These are phyloP conservation scores for Diplodia mutila DNA, from an alignment of 2,329 filamentous ascomycete genomes.

Conservation along the genomic window DNA sequence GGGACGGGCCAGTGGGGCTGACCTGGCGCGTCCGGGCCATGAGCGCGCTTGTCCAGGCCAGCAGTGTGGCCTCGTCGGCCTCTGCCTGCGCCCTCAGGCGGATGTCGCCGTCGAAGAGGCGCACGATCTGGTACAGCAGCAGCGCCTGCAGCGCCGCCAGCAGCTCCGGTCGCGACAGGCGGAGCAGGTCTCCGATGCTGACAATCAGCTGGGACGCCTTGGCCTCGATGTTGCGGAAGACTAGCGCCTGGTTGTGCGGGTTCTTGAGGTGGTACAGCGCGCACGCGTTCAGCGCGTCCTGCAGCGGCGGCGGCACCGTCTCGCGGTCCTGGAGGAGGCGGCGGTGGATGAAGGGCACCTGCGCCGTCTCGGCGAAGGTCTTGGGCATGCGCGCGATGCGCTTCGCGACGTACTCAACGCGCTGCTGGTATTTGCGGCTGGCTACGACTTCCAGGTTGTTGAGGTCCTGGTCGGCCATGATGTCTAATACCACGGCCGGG, in stretches of 20 bases:
- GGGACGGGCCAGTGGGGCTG: neutral
- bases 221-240: slow-evolving; percentile 27
- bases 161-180: slow-evolving; percentile 24
- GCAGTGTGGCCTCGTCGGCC: slow-evolving; percentile 29
- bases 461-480: neutral
- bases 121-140: slow-evolving; percentile 35
- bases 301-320: slow-evolving; percentile 24
- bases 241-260: slow-evolving; percentile 26
- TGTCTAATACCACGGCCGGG: slow-evolving; percentile 7
- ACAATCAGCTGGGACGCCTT: slow-evolving; percentile 28
- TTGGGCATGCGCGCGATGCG: slow-evolving; percentile 25
- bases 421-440: neutral
- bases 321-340: slow-evolving; percentile 25
- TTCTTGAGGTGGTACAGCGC: slow-evolving; percentile 29
- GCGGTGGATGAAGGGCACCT: slow-evolving; percentile 30
- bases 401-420: slow-evolving; percentile 23
- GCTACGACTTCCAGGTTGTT: neutral
- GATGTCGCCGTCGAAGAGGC: slow-evolving; percentile 36
- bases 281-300: slow-evolving; percentile 30
- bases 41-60: slow-evolving; percentile 32
- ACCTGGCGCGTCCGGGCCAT: slow-evolving; percentile 9
- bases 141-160: slow-evolving; percentile 32
- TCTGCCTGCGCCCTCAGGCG: slow-evolving; percentile 32
- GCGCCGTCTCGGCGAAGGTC: slow-evolving; percentile 28
- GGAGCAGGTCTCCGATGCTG: slow-evolving; percentile 11